Conservation (phyloP, 73 alveolate genomes). For the Blepharisma japonicum region DNA sequence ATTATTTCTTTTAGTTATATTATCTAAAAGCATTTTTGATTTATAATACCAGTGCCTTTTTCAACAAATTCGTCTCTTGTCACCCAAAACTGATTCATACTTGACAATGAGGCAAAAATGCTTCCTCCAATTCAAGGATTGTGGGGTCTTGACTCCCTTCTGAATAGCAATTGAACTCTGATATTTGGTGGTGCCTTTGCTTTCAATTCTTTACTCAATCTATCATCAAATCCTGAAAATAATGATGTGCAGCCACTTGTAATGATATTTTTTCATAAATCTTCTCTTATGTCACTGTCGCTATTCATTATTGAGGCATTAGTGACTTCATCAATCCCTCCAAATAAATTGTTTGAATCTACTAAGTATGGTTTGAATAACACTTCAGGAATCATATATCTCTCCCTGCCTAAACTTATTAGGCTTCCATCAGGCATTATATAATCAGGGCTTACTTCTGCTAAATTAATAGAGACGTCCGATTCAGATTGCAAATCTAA, state of each 20-base stretch:
- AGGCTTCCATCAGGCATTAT: slow-evolving; percentile 87
- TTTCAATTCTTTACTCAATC: slow-evolving; percentile 87
- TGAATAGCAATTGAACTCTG: slow-evolving; percentile 71
- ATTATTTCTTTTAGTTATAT: neutral
- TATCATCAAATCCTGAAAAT: slow-evolving; percentile 93
- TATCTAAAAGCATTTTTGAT: slow-evolving; percentile 69
- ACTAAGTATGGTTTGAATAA: slow-evolving; percentile 84
- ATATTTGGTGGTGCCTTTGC: slow-evolving; percentile 74
- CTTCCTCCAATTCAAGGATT: slow-evolving; percentile 82
- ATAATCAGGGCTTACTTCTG: slow-evolving; percentile 42
- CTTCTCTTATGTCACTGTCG: slow-evolving; percentile 93
- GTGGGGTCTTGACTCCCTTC: slow-evolving; percentile 59
- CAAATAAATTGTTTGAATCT: slow-evolving; percentile 64
- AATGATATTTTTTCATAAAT: slow-evolving; percentile 83
- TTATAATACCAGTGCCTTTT: slow-evolving; percentile 74
- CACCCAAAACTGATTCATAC: slow-evolving; percentile 60
- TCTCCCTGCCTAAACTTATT: slow-evolving; percentile 57
- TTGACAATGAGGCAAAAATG: slow-evolving; percentile 57
- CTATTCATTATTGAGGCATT: slow-evolving; percentile 88
- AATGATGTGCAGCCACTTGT: slow-evolving; percentile 96
- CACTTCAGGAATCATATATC: slow-evolving; percentile 89
- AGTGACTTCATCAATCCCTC: slow-evolving; percentile 77
- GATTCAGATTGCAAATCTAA: slow-evolving; percentile 36
- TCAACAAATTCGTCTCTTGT: slow-evolving; percentile 73
- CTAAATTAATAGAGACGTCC: slow-evolving; percentile 40